Conservation (phyloP, 352 stramenopile genomes). For the Phytophthora sp. region DNA sequence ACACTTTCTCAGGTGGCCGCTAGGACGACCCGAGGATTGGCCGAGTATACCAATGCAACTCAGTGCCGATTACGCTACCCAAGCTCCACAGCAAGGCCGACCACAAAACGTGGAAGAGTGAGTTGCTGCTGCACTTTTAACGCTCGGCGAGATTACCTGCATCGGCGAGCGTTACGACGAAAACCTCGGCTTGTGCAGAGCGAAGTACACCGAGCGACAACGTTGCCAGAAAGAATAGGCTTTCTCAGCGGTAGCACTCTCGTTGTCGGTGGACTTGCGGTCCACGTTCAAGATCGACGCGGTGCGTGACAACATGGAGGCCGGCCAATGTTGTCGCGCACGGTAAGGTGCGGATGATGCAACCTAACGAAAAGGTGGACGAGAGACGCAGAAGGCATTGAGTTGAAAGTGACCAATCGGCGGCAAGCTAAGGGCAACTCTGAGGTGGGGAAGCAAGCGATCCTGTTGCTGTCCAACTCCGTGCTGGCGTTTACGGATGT, state of each 20-base stretch:
- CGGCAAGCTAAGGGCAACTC: conserved; percentile 2
- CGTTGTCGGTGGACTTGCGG: background rate
- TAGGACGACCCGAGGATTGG: conserved; percentile 5
- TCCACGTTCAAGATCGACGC: conserved; percentile 8
- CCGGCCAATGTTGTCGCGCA: too few species aligned
- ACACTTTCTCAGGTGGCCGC: background rate
- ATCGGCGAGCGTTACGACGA: background rate
- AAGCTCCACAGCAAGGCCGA: background rate
- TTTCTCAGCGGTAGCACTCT: conserved; percentile 3
- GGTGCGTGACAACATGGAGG: background rate
- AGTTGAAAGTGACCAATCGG: background rate
- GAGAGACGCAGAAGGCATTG: background rate
- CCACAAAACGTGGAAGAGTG: background rate
- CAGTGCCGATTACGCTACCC: background rate
- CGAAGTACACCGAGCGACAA: conserved; percentile 6
- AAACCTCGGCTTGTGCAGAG: background rate
- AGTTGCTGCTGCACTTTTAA: conserved; percentile 6
- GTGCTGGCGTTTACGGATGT: conserved; percentile 1
- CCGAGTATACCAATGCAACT: background rate
- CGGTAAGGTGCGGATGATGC: background rate
- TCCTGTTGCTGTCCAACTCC: conserved; percentile 6
- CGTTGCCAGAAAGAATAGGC: background rate
- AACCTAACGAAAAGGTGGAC: background rate
- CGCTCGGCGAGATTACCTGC: conserved; percentile 2
- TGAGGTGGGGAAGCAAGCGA: conserved; percentile 3